Evolutionary conservation across 768 basidiomycete genomes (phyloP).

Genomic region (Leccinum sublutescens): DNA sequence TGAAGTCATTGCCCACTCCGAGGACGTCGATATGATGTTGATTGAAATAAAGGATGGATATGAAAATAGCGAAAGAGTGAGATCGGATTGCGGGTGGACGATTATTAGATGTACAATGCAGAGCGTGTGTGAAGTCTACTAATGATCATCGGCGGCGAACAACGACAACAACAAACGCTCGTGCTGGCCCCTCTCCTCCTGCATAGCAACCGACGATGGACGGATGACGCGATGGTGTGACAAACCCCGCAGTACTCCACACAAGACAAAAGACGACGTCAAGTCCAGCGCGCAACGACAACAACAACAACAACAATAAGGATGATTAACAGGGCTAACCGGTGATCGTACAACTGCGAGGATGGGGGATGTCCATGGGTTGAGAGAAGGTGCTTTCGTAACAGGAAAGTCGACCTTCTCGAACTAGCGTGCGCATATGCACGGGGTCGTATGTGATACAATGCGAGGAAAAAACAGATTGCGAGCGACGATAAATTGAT

Average conservation of each 20-base stretch:
- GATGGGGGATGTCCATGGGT: conserved; percentile 16
- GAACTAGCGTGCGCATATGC: conserved; percentile 36
- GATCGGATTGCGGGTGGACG: conserved; percentile 1
- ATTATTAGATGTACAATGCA: conserved; percentile 28
- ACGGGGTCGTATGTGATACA: conserved; percentile 36
- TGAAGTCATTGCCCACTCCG: conserved; percentile 31
- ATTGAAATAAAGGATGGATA: neutral
- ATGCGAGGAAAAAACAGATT: conserved; percentile 22
- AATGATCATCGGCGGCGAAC: neutral
- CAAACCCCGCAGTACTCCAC: conserved; percentile 13
- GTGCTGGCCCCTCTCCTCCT: conserved; percentile 20
- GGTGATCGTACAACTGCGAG: conserved; percentile 29
- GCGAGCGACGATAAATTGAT: conserved; percentile 32
- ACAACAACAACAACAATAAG: conserved; percentile 8
- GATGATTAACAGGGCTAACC: conserved; percentile 2
- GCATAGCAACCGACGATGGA: conserved; percentile 21
- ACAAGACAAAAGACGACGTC: conserved; percentile 1
- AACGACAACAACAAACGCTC: neutral
- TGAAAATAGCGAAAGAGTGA: conserved; percentile 7
- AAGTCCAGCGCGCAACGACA: neutral
- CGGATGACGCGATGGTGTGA: conserved; percentile 1
- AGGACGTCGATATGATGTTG: conserved; percentile 1
- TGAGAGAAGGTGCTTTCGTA: neutral
- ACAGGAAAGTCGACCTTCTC: conserved; percentile 2
- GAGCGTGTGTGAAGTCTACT: conserved; percentile 24